Evolutionary conservation across 768 basidiomycete species (phyloP).

Genomic region (Termitomyces eurrhizus): DNA sequence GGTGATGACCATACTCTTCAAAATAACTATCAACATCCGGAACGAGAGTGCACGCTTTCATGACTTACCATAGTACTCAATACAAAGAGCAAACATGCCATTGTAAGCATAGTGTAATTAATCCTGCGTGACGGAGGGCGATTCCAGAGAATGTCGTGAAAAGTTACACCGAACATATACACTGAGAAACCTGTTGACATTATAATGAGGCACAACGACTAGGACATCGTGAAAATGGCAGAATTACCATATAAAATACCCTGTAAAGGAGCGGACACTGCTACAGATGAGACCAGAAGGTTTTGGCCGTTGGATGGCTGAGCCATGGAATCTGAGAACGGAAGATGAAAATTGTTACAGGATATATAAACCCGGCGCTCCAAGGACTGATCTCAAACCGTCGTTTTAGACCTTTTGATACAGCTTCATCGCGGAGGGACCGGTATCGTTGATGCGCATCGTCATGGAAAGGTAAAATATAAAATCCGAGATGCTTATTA

Average conservation of each 20-base stretch:
- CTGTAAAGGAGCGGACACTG: neutral
- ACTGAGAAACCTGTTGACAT: neutral
- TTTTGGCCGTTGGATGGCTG: neutral
- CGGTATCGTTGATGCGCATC: too few species aligned
- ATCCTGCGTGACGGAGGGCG: neutral
- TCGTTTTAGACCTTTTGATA: too few species aligned
- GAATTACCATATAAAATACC: neutral
- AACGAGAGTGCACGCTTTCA: too few species aligned
- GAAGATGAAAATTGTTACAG: neutral
- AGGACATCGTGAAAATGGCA: neutral
- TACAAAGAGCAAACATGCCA: neutral
- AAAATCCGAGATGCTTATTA: too few species aligned
- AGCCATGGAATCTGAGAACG: neutral
- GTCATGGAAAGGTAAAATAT: too few species aligned
- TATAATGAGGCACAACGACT: neutral
- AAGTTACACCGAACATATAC: neutral
- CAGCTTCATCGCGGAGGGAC: too few species aligned
- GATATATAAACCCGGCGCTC: neutral
- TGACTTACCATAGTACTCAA: conserved; percentile 1
- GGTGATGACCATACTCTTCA: neutral
- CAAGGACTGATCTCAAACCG: neutral
- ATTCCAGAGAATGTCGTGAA: neutral
- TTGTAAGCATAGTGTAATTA: neutral
- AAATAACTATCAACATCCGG: neutral
- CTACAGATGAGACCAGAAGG: neutral